Evolutionary conservation across 1,139 yeast species (phyloP), one percentile per base, ranked within the genome.

Genomic region (Yamadazyma jaroonii): DNA sequence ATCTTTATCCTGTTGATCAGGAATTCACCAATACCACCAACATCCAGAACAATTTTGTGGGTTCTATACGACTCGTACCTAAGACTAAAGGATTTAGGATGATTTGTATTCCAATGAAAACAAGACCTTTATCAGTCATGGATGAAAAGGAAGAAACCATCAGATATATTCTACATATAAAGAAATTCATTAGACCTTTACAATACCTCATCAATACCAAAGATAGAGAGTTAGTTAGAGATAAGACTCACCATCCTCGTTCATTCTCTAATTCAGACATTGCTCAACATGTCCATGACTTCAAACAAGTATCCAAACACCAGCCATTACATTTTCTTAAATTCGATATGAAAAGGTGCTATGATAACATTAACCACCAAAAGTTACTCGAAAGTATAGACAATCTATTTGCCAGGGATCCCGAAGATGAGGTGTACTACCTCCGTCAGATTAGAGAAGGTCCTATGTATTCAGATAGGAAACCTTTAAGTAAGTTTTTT

Each of bases 321-420:
- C 79, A 79, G 0, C 40, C 49, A 9, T 50, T 83, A 1, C 75
- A 65, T 51, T 73, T 77, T 29, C 65, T 84, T 25, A 87, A 86
- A 49, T 84, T 88, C 53, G 98, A 92, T 54, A 79, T 87, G 52
- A 72, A 73, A 40, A 74, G 81, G 11, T 89, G 97, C 41, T 92
- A 82, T 54, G 97, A 92, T 51, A 76, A 81, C 3, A 66, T 90
- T 13, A 82, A 88, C 6, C 77, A 77, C 32, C 50, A 53, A 0
- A 64, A 65, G 39, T 73, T 84, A 1, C 44, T 68, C 3, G 49
- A 59, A 3, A 50, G 62, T 21, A 52, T 68, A 4, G 52, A 53
- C 5, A 43, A 46, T 13, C 58, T 57, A 32, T 62, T 61, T 31
- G 42, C 42, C 3, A 44, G 42, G 11, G 67, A 62, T 14, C 37